Conservation (phyloP, 305 asterid genomes). For the Striga hermonthica region DNA sequence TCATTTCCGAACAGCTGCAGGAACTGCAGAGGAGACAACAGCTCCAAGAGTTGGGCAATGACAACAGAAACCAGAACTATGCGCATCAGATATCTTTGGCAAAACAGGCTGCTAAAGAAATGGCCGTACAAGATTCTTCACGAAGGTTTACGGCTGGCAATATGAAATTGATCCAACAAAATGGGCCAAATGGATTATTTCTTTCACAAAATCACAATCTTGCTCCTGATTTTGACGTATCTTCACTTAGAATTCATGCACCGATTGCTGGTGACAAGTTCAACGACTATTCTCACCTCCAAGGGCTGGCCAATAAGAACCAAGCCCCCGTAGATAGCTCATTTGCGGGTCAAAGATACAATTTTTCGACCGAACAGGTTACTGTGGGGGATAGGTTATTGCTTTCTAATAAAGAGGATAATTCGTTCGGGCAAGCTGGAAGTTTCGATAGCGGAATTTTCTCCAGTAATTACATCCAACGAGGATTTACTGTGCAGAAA, state of each 20-base stretch:
- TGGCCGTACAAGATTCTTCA: conserved; percentile 41
- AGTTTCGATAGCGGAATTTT: conserved; percentile 35
- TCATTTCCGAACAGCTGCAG: conserved; percentile 63
- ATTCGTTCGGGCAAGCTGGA: conserved; percentile 45
- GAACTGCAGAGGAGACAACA: conserved; percentile 65
- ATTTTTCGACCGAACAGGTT: conserved; percentile 29
- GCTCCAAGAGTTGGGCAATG: conserved; percentile 46
- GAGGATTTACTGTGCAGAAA: background rate
- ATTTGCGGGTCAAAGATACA: conserved; percentile 25
- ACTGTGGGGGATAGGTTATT: conserved; percentile 33
- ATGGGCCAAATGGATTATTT: conserved; percentile 45
- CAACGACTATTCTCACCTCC: conserved; percentile 41
- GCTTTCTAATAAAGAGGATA: conserved; percentile 39
- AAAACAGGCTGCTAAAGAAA: conserved; percentile 36
- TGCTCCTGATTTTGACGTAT: conserved; percentile 43
- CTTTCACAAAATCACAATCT: conserved; percentile 49
- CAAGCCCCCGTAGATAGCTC: conserved; percentile 40
- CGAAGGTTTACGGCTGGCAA: conserved; percentile 44
- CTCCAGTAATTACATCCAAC: conserved; percentile 38
- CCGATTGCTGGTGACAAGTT: conserved; percentile 43
- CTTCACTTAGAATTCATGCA: conserved; percentile 35
- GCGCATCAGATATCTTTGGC: conserved; percentile 36
- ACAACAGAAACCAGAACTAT: conserved; percentile 43
- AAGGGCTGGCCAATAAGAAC: conserved; percentile 44
- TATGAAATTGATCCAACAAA: conserved; percentile 45